phyloP scores from a whole-genome alignment of 208 protist genomes.

The Acanthamoeba sp. region DNA sequence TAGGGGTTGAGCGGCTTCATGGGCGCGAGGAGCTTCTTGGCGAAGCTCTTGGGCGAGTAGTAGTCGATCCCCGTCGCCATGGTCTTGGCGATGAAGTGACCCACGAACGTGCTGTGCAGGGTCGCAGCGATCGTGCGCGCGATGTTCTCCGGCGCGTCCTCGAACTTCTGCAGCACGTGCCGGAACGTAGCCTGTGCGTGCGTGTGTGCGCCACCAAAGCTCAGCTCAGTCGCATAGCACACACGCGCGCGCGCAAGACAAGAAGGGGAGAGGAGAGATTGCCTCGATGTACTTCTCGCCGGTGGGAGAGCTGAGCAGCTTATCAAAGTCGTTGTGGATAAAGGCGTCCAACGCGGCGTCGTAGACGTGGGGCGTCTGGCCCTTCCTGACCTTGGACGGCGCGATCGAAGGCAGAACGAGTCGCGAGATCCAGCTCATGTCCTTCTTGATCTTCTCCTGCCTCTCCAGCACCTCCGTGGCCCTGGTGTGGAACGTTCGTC shows the following conservation, averaged over 20 bases:
- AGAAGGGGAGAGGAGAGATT: neutral
- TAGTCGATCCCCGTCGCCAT: slow-evolving; percentile 1
- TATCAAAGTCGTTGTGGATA: slow-evolving; percentile 11
- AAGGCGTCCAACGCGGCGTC: neutral
- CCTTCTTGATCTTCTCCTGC: neutral
- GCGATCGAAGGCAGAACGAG: neutral
- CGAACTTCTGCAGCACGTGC: neutral
- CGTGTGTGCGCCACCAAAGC: neutral
- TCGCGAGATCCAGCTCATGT: slow-evolving; percentile 12
- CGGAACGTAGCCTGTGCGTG: neutral
- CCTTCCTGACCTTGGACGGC: neutral
- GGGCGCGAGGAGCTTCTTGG: neutral
- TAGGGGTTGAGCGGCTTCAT: slow-evolving; percentile 44
- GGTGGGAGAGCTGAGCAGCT: neutral
- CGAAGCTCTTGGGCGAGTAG: slow-evolving; percentile 10
- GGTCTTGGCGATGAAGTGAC: neutral
- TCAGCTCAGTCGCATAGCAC: neutral
- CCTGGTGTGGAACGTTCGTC: neutral
- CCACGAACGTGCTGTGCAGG: slow-evolving; percentile 9
- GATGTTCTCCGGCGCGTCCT: slow-evolving; percentile 26
- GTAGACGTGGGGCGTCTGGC: slow-evolving; percentile 21
- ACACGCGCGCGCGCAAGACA: no score
- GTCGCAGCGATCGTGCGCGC: neutral
- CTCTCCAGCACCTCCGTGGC: neutral
- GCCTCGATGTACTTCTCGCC: neutral